Evolutionary conservation across 257 asterid species (phyloP).

Genomic region (Solanum megistacrolobum): DNA sequence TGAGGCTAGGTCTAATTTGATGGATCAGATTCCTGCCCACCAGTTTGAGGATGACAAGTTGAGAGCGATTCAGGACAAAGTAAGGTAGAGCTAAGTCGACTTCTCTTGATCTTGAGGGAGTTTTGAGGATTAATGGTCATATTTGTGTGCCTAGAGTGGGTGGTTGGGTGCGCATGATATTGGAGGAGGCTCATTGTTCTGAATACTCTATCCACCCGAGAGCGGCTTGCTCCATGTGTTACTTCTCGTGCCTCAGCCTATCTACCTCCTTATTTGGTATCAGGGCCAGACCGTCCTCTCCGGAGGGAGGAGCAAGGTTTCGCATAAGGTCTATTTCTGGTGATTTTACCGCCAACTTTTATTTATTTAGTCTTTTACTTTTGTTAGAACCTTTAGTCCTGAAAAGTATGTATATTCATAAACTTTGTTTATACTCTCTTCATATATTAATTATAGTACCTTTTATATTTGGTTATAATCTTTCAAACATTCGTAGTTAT

Average conservation of each 20-base stretch:
- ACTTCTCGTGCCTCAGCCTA: neutral
- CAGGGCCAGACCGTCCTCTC: neutral
- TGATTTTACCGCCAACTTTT: no score
- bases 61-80: neutral
- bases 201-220: neutral
- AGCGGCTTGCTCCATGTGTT: neutral
- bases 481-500: no score
- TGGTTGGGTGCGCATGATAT: neutral
- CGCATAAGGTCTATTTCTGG: no score
- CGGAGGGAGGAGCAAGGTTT: no score
- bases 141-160: neutral
- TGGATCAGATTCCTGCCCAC: neutral
- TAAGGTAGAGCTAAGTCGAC: neutral
- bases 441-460: no score
- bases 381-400: no score
- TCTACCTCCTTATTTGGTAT: neutral
- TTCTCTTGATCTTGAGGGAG: neutral
- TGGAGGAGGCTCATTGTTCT: neutral
- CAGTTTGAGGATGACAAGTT: neutral
- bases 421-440: no score
- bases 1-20: neutral
- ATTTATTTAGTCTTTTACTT: no score
- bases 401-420: no score
- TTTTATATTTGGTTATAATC: no score
- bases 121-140: neutral